phyloP scores from a whole-genome alignment of 2,329 filamentous ascomycete genomes.

The Calonectria crousiana region DNA sequence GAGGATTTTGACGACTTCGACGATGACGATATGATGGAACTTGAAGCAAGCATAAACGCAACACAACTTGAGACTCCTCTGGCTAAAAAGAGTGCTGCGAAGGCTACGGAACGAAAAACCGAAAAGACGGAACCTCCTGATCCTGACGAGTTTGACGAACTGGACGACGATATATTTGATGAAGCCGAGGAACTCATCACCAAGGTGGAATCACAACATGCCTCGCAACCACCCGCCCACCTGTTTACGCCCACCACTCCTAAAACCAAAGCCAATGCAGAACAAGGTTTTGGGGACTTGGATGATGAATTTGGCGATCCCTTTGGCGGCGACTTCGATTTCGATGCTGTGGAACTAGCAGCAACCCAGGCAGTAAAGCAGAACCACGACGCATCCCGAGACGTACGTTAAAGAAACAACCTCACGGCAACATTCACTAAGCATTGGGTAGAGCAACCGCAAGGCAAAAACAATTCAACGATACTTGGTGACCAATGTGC shows the following conservation, averaged over 20 bases:
- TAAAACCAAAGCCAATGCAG: background rate
- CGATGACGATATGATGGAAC: constrained; percentile 68
- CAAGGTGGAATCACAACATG: constrained; percentile 36
- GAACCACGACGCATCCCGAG: constrained; percentile 40
- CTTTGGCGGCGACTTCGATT: constrained; percentile 81
- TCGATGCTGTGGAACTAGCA: constrained; percentile 79
- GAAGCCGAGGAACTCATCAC: constrained; percentile 53
- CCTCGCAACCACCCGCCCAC: constrained; percentile 25
- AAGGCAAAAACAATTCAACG: constrained; percentile 85
- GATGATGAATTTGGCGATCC: constrained; percentile 53
- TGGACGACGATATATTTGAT: constrained; percentile 72
- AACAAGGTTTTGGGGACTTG: constrained; percentile 27
- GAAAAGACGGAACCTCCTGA: background rate
- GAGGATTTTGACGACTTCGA: constrained; percentile 72
- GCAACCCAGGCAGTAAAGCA: constrained; percentile 74
- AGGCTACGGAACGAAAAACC: background rate
- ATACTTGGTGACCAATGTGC: constrained; percentile 82
- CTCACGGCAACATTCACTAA: constrained; percentile 67
- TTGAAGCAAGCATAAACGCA: constrained; percentile 59
- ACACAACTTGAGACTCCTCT: constrained; percentile 39
- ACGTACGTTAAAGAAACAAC: constrained; percentile 52
- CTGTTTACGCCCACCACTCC: constrained; percentile 10
- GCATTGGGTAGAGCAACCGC: constrained; percentile 71
- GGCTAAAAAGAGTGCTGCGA: constrained; percentile 6
- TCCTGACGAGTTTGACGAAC: constrained; percentile 72